These are phyloP conservation scores for Thymus mandschuricus DNA, from an alignment of 257 asterid species.

Conservation along the genomic window DNA sequence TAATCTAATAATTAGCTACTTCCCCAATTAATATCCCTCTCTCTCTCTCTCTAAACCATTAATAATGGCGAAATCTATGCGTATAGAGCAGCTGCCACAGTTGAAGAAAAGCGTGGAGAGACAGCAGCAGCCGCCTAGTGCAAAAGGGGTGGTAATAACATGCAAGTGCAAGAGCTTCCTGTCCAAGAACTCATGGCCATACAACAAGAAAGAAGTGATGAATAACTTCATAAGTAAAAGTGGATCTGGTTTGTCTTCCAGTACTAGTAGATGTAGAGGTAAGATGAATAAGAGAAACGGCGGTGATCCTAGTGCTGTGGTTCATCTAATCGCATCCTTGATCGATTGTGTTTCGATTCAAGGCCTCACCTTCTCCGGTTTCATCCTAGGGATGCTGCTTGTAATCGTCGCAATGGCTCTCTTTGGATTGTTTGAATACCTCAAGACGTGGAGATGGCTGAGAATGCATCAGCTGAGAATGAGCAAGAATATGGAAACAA, in stretches of 20 bases:
- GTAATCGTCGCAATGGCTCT: slow-evolving; percentile 21
- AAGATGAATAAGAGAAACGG: no score
- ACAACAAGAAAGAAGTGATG: no score
- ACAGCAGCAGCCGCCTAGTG: slow-evolving; percentile 24
- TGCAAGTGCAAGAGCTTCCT: slow-evolving; percentile 33
- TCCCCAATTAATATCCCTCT: neutral
- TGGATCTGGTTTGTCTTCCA: no score
- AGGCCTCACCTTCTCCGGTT: neutral
- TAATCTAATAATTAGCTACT: no score
- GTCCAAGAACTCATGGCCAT: no score
- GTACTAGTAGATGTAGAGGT: no score
- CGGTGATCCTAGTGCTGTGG: slow-evolving; percentile 29
- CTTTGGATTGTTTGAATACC: slow-evolving; percentile 48
- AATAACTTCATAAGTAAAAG: slow-evolving; percentile 29
- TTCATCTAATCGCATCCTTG: no score
- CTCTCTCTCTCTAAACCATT: neutral
- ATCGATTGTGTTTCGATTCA: neutral
- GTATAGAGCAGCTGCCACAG: slow-evolving; percentile 27
- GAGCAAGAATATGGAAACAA: slow-evolving; percentile 32
- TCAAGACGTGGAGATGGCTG: slow-evolving; percentile 54
- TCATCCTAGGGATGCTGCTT: neutral
- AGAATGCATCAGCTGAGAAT: slow-evolving; percentile 53
- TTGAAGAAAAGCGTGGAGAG: slow-evolving; percentile 21
- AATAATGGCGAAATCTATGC: slow-evolving; percentile 38
- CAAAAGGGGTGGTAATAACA: slow-evolving; percentile 38